Conservation (phyloP, 768 basidiomycete species). For the Scleroderma citrinum region DNA sequence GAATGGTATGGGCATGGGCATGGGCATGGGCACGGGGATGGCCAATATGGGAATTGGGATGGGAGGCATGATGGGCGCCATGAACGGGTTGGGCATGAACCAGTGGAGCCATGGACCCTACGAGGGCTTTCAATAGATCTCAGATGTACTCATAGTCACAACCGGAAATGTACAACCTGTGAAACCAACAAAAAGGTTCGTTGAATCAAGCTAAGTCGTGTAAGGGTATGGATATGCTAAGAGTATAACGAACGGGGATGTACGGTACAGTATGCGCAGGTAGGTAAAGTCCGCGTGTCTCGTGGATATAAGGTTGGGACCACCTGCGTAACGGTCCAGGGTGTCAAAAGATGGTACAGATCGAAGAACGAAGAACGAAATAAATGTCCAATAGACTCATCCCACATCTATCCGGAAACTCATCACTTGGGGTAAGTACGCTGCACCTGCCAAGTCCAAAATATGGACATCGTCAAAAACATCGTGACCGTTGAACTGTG, state of each 20-base stretch:
- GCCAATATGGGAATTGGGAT: conserved; percentile 31
- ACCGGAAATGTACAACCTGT: too few species aligned
- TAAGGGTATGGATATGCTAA: conserved; percentile 21
- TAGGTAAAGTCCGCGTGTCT: too few species aligned
- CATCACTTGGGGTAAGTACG: conserved; percentile 87
- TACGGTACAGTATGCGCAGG: conserved; percentile 33
- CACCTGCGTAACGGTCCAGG: not conserved
- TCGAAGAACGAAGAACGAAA: too few species aligned
- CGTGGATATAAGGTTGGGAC: conserved; percentile 39
- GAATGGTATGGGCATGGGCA: conserved; percentile 28
- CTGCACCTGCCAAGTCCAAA: conserved; percentile 80
- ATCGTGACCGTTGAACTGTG: conserved; percentile 67
- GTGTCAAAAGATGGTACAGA: too few species aligned
- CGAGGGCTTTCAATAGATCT: conserved; percentile 25
- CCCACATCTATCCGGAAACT: conserved; percentile 56
- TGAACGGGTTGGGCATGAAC: conserved; percentile 36
- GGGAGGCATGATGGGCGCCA: conserved; percentile 28
- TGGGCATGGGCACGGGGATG: conserved; percentile 31
- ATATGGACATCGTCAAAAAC: conserved; percentile 83
- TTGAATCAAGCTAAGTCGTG: too few species aligned
- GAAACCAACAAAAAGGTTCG: too few species aligned
- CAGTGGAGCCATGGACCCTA: conserved; percentile 32
- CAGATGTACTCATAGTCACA: too few species aligned
- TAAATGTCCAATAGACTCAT: not conserved
- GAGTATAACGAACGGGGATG: conserved; percentile 17